phyloP scores from a whole-genome alignment of 345 rosid genomes.

The Eucalyptus urophylla region DNA sequence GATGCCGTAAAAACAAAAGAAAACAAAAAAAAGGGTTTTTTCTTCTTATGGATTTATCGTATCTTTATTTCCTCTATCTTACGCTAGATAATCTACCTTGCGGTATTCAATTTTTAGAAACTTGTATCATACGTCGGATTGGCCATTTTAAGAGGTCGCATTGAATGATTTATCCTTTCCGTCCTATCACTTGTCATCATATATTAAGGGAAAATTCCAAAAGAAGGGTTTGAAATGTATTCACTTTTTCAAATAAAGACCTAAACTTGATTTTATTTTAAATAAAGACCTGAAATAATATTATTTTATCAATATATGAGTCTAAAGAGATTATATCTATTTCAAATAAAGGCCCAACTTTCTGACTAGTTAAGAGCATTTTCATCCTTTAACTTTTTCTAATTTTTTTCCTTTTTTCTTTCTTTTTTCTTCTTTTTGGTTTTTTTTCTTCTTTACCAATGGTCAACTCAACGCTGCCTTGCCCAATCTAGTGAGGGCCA shows the following conservation, averaged over 20 bases:
- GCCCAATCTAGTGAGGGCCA: too few species aligned
- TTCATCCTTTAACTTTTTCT: fast-evolving
- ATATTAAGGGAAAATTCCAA: too few species aligned
- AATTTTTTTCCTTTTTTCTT: too few species aligned
- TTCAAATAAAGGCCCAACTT: fast-evolving
- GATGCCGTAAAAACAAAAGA: too few species aligned
- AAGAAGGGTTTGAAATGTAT: fast-evolving
- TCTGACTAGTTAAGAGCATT: fast-evolving
- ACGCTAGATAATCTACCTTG: background rate
- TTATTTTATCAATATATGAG: fast-evolving
- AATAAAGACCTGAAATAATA: fast-evolving
- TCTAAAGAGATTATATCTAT: fast-evolving
- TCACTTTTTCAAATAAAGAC: too few species aligned
- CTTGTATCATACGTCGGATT: background rate
- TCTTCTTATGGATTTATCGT: background rate
- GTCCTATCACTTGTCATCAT: background rate
- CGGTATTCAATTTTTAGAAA: background rate
- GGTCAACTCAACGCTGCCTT: fast-evolving
- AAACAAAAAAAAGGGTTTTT: too few species aligned
- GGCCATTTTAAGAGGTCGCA: background rate
- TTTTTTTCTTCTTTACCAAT: too few species aligned
- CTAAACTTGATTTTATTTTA: fast-evolving
- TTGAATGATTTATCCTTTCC: background rate
- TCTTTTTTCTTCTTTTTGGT: too few species aligned
- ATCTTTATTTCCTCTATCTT: background rate